A percentile compares a stretch with the other conserved stretches of the same genome.
These are phyloP conservation scores for Cicer judaicum DNA, from an alignment of 306 rosid species.

Conservation along the genomic window DNA sequence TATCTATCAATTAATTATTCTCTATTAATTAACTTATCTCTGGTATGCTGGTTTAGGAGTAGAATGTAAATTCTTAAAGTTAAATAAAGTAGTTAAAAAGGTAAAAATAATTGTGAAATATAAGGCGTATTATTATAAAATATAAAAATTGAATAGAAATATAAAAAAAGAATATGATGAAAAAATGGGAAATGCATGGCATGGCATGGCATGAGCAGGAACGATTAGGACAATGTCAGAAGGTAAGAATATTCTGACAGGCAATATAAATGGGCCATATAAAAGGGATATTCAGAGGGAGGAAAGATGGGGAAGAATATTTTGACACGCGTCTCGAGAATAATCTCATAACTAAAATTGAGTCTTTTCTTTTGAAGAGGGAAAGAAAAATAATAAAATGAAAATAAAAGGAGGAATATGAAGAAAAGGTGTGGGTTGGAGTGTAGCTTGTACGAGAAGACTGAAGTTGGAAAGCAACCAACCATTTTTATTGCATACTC, in stretches of 20 bases:
- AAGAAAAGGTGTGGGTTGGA: slow-evolving; percentile 87
- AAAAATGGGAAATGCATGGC: slow-evolving; percentile 8
- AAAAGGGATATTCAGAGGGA: slow-evolving; percentile 89
- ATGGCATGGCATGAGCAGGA: neutral
- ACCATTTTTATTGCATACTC: slow-evolving; percentile 61
- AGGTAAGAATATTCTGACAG: slow-evolving; percentile 68
- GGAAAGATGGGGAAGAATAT: slow-evolving; percentile 61
- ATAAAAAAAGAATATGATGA: slow-evolving; percentile 8
- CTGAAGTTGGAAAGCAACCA: slow-evolving; percentile 73
- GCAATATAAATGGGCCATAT: slow-evolving; percentile 55
- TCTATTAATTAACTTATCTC: no score
- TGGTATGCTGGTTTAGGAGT: no score
- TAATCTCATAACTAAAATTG: slow-evolving; percentile 46
- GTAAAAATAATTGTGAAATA: neutral
- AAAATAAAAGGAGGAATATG: slow-evolving; percentile 56
- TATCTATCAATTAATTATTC: no score
- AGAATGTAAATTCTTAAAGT: no score
- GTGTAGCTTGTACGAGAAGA: slow-evolving; percentile 71
- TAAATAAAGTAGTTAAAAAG: no score
- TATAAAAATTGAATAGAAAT: no score
- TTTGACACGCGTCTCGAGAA: slow-evolving; percentile 61
- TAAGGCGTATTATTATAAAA: neutral
- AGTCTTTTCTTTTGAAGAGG: slow-evolving; percentile 17
- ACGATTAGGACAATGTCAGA: slow-evolving; percentile 22
- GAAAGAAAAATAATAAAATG: slow-evolving; percentile 13